Base-by-base conservation (phyloP, 306 rosid species). In the Prunus mume region DNA sequence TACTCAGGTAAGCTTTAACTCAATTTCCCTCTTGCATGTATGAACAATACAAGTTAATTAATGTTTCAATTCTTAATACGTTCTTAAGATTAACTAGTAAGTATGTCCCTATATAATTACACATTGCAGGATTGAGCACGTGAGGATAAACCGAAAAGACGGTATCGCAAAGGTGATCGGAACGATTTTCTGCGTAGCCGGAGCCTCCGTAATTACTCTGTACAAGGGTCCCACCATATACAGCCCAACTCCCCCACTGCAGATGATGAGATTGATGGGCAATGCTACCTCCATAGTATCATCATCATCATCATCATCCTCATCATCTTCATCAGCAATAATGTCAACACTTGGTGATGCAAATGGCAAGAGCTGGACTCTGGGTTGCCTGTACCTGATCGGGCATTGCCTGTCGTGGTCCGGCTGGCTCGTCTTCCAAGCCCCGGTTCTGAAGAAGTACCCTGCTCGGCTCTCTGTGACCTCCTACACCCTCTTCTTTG, bases 401-500 rank as follows among this genome's bases (percentile, higher is more conserved):
- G 97, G 99, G 0, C 99, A 95, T 69, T 95, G 99, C 78, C 82
- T 95, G 83, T 87, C 98, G 0, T 95, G 99, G 99, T 95, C 99
- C 49, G 99, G 71, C 8, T 95, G 99, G 99, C 96, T 95, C 1
- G 99, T 95, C 14, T 17, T 95, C 61, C 98, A 95, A 78, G 90
- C 97, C 25, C 98, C 98, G 0, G 87, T 95, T 6, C 91, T 95
- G 41, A 95, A 95, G 83, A 95, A 95, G 76, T 95, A 95, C 78
- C 99, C 99, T 0, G 99, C 99, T 12, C 90, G 99, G 18, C 97
- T 95, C 78, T 95, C 99, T 5, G 98, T 95, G 67, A 95, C 99
- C 5, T 92, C 99, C 3, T 95, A 79, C 75, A 95, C 99, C 2
- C 92, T 98, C 49, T 95, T 95, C 91, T 95, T 90, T 63, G 99